Base-by-base conservation (phyloP, 192 early-diverging fungal genomes). In the Podila epicladia region DNA sequence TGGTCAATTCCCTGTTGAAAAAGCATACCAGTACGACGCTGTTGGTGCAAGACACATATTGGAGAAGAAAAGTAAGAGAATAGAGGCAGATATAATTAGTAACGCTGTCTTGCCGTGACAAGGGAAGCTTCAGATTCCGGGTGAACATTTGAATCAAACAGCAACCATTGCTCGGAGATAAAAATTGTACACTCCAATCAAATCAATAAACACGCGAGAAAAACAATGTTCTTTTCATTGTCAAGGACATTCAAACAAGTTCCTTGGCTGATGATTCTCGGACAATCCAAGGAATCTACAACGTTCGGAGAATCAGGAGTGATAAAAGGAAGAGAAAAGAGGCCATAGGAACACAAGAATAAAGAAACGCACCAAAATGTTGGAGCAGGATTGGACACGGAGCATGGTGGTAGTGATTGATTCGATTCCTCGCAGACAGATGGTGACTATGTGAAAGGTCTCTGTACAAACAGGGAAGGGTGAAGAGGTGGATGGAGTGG, bases 11-110 rank as follows among this genome's bases (percentile, higher is more conserved):
- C 22, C 53, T 22, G 12, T 33, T 32, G 59, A 61, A 24, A 35
- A 17, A 19, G 67, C 75, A 48, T 78, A 78, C 75, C 75, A 67
- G 75, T 66, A 65, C 69, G 69, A 58, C 75, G 75, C 75, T 78
- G 31, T 28, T 57, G 38, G 19, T n/a, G 13, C 1, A 31, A 28
- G 11, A 38, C 17, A 22, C 28, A n/a, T 26, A 51, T 11, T 37
- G 48, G 37, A 4, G 53, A 51, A 13, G n/a, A 58, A 45, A 53
- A n/a, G 19, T 28, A 9, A 73, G 5, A 45, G 22, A 51, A 37
- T 19, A 13, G 37, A 9, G 50, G 37, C 37, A 9, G 5, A 31
- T 20, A 49, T 9, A 19, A 17, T 33, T 24, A 55, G 66, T 9
- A 57, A 31, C 8, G 2, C 3, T 20, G 11, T 58, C 9, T 35